Conservation (phyloP, 2,329 filamentous ascomycete species). For the Fusarium decemcellulare region DNA sequence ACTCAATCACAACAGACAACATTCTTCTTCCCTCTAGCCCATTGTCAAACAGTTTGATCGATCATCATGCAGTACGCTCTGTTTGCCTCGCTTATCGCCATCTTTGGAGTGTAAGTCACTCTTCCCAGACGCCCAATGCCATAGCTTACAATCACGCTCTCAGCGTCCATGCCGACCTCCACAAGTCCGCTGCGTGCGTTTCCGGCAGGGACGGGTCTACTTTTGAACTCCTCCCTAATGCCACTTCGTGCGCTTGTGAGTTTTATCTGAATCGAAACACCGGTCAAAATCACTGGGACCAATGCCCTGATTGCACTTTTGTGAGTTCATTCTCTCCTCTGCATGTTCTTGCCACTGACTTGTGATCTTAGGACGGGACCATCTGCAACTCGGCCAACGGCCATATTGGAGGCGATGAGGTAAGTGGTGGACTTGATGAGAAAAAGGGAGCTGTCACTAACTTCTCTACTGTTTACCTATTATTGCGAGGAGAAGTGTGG, state of each 20-base stretch:
- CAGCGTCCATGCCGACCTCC: constrained; percentile 1
- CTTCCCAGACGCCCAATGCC: no score
- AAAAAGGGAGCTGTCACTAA: not conserved
- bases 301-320: constrained; percentile 13
- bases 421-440: not conserved
- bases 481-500: constrained; percentile 10
- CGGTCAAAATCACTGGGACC: constrained; percentile 10
- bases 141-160: not conserved
- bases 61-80: no score
- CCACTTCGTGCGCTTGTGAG: constrained; percentile 11
- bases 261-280: constrained; percentile 16
- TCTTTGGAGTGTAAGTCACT: no score
- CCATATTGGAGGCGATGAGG: constrained; percentile 1
- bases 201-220: constrained; percentile 1
- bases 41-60: no score
- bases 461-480: not conserved
- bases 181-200: not conserved
- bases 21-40: no score
- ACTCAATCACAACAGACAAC: no score
- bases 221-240: constrained; percentile 15
- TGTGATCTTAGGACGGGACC: not conserved
- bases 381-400: not conserved
- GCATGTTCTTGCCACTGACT: not conserved
- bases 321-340: not conserved
- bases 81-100: no score